These are phyloP conservation scores for Drechslerella coelobrocha DNA, from an alignment of 2,329 filamentous ascomycete species.

Conservation along the genomic window DNA sequence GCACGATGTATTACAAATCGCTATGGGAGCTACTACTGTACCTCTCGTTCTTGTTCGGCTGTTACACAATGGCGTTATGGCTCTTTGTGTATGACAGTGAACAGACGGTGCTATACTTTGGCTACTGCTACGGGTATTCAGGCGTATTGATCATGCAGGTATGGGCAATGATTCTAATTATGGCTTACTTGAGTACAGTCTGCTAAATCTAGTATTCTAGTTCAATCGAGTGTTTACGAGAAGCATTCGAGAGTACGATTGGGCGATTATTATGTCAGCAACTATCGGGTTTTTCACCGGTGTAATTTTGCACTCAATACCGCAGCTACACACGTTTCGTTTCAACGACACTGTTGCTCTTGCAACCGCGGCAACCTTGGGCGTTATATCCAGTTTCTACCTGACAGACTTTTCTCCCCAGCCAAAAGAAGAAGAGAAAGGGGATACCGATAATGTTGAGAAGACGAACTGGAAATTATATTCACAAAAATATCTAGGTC, in stretches of 20 bases:
- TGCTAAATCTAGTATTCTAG: constrained; percentile 21
- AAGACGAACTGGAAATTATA: constrained; percentile 52
- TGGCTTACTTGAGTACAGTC: not conserved
- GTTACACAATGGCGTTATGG: constrained; percentile 57
- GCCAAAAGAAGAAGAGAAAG: constrained; percentile 29
- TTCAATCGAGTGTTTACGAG: constrained; percentile 60
- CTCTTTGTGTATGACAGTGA: constrained; percentile 56
- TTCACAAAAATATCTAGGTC: constrained; percentile 52
- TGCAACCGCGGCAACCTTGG: constrained; percentile 56
- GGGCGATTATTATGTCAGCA: constrained; percentile 57
- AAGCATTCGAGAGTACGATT: constrained; percentile 57
- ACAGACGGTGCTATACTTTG: constrained; percentile 57
- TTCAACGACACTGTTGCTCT: constrained; percentile 58
- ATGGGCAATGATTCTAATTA: not conserved
- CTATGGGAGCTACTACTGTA: constrained; percentile 56
- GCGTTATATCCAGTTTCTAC: constrained; percentile 56
- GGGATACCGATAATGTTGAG: constrained; percentile 42
- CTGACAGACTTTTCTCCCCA: constrained; percentile 47
- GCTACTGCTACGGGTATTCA: constrained; percentile 58
- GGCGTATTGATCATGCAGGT: constrained; percentile 58
- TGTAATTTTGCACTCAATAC: constrained; percentile 56
- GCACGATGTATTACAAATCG: constrained; percentile 54
- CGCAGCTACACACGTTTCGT: constrained; percentile 53
- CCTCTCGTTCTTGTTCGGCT: constrained; percentile 57
- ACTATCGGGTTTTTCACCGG: constrained; percentile 57